These are phyloP conservation scores for Gonapodya prolifera DNA, from an alignment of 192 early-diverging fungal genomes.

Conservation along the genomic window DNA sequence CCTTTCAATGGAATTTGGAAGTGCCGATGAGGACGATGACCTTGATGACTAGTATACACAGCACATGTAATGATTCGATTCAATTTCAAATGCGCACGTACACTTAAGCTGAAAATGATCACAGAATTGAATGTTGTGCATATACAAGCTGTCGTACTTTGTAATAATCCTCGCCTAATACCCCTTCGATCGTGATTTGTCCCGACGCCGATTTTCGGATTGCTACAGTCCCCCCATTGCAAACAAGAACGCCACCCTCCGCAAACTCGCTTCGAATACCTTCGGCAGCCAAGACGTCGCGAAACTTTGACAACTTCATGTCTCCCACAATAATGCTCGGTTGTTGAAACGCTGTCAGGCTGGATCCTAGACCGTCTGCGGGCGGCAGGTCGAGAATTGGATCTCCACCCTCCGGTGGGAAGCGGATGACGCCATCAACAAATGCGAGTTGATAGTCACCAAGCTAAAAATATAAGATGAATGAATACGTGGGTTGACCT, in stretches of 20 bases:
- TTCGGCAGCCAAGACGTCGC: constrained; percentile 47
- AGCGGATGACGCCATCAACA: constrained; percentile 63
- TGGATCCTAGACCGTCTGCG: constrained; percentile 18
- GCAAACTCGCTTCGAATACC: constrained; percentile 75
- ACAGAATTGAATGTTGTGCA: constrained; percentile 59
- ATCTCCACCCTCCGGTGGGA: constrained; percentile 41
- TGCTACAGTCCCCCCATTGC: constrained; percentile 55
- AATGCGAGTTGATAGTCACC: constrained; percentile 67
- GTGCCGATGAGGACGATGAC: too few relatives aligned
- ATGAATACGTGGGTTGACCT: constrained; percentile 1
- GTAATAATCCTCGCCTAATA: constrained; percentile 54
- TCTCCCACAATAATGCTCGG: constrained; percentile 73
- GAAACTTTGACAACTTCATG: constrained; percentile 69
- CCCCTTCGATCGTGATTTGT: constrained; percentile 43
- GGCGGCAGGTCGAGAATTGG: constrained; percentile 62
- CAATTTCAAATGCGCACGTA: too few relatives aligned
- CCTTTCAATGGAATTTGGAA: too few relatives aligned
- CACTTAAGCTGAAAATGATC: too few relatives aligned
- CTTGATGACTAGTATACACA: too few relatives aligned
- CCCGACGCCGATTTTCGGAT: constrained; percentile 42
- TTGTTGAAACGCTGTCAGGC: constrained; percentile 21
- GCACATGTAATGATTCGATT: too few relatives aligned
- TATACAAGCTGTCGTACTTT: constrained; percentile 57
- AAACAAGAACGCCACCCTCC: constrained; percentile 69
- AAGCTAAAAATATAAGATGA: constrained; percentile 23